phyloP scores from a whole-genome alignment of 176 grass and related monocot species.

The Saccharum officinarum region DNA sequence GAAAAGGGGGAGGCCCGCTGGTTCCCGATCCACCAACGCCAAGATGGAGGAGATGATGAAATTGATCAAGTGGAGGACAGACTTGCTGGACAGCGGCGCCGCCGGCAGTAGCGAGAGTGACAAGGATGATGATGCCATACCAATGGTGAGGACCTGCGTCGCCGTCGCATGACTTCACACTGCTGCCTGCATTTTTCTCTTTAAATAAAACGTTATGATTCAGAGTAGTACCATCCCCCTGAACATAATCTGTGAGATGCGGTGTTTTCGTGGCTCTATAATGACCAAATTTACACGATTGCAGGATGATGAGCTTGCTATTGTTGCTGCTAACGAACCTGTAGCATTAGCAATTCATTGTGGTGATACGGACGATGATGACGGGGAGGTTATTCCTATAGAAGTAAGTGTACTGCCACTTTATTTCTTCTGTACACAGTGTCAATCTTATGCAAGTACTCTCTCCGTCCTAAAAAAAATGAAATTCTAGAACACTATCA shows the following conservation, averaged over 20 bases:
- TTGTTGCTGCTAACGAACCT: conserved; percentile 6
- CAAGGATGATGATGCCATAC: neutral
- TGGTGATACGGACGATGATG: conserved; percentile 1
- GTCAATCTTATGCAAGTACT: no score
- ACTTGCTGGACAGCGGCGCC: neutral
- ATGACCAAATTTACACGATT: neutral
- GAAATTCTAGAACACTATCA: no score
- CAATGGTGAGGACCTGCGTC: conserved; percentile 12
- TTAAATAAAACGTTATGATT: neutral
- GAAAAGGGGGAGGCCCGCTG: conserved; percentile 20
- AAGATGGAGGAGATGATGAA: conserved; percentile 38
- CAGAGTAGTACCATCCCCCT: neutral
- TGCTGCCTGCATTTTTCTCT: neutral
- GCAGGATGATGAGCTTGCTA: conserved; percentile 30
- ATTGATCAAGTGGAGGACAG: conserved; percentile 10
- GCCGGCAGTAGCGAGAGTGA: neutral
- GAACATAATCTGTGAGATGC: neutral
- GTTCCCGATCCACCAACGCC: neutral
- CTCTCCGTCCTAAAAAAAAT: no score
- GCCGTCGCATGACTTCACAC: neutral
- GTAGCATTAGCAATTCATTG: neutral
- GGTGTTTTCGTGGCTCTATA: neutral
- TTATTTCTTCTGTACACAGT: neutral
- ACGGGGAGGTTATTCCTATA: neutral
- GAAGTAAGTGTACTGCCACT: conserved; percentile 1